Conservation (phyloP, 148 eudicot genomes). For the Drosera capensis region DNA sequence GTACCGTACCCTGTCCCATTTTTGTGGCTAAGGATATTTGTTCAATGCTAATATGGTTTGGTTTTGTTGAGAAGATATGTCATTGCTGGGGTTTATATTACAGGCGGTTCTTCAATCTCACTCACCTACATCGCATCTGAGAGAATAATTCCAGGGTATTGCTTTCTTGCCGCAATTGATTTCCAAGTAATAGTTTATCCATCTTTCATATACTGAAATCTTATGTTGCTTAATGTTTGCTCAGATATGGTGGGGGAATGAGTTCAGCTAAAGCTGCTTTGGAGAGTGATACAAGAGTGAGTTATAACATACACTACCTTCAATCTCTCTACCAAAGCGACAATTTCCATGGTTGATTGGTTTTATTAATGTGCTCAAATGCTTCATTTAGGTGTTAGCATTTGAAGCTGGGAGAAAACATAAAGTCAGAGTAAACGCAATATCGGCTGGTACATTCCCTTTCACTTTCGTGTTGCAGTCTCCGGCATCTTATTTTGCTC, state of each 20-base stretch:
- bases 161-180: slow-evolving; percentile 3
- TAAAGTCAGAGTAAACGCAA: slow-evolving; percentile 77
- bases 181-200: slow-evolving; percentile 1
- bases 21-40: background rate
- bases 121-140: slow-evolving; percentile 94
- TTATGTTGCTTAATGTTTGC: slow-evolving; percentile 2
- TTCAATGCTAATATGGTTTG: background rate
- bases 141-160: slow-evolving; percentile 89
- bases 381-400: slow-evolving; percentile 54
- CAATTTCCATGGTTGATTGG: background rate
- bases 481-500: background rate
- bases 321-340: background rate
- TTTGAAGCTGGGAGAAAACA: slow-evolving; percentile 92
- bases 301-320: slow-evolving; percentile 4
- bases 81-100: slow-evolving; percentile 10
- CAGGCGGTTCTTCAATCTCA: slow-evolving; percentile 88
- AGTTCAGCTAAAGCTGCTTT: slow-evolving; percentile 98
- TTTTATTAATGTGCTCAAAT: slow-evolving; percentile 1
- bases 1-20: background rate
- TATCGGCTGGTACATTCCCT: slow-evolving; percentile 78
- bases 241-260: slow-evolving; percentile 97
- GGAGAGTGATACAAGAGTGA: slow-evolving; percentile 87
- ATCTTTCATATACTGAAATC: background rate
- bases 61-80: background rate
- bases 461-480: background rate